phyloP scores from a whole-genome alignment of 495 filamentous ascomycete species.

The Annulohypoxylon nitens region DNA sequence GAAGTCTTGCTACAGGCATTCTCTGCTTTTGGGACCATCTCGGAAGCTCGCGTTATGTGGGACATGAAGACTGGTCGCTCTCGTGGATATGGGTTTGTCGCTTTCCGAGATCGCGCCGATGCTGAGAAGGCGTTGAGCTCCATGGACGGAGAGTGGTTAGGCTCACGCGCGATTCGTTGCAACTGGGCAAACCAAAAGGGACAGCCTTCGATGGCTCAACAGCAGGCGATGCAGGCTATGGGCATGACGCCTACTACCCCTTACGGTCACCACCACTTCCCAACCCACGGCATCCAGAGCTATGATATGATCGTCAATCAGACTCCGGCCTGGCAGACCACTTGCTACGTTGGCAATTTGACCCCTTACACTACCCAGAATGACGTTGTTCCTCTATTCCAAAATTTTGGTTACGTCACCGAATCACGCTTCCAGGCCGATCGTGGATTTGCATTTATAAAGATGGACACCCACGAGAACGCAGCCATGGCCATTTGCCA shows the following conservation, averaged over 20 bases:
- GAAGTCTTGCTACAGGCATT: constrained; percentile 96
- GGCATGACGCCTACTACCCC: constrained; percentile 98
- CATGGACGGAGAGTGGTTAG: constrained; percentile 99
- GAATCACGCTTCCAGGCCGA: constrained; percentile 99
- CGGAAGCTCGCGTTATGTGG: constrained; percentile 99
- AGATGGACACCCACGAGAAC: constrained; percentile 99
- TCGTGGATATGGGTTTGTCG: constrained; percentile 97
- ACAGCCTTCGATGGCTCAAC: constrained; percentile 97
- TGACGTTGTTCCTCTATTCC: constrained; percentile 95
- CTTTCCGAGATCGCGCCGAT: constrained; percentile 93
- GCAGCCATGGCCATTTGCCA: constrained; percentile 99
- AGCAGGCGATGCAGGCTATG: constrained; percentile 96
- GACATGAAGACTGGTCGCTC: constrained; percentile 99
- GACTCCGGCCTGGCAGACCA: constrained; percentile 99
- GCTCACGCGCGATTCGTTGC: constrained; percentile 97
- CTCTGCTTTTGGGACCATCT: constrained; percentile 94
- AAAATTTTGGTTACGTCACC: constrained; percentile 97
- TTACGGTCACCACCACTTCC: constrained; percentile 97
- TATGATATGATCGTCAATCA: constrained; percentile 98
- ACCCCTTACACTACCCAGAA: constrained; percentile 98
- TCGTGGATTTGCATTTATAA: constrained; percentile 97
- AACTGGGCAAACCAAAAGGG: constrained; percentile 99
- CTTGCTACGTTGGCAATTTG: constrained; percentile 97
- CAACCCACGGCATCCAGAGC: constrained; percentile 94
- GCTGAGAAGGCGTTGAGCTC: constrained; percentile 96